A percentile compares a stretch with the other conserved stretches of the same genome.
Evolutionary conservation across 345 rosid genomes (phyloP).

Genomic region (Syzygium jambos): DNA sequence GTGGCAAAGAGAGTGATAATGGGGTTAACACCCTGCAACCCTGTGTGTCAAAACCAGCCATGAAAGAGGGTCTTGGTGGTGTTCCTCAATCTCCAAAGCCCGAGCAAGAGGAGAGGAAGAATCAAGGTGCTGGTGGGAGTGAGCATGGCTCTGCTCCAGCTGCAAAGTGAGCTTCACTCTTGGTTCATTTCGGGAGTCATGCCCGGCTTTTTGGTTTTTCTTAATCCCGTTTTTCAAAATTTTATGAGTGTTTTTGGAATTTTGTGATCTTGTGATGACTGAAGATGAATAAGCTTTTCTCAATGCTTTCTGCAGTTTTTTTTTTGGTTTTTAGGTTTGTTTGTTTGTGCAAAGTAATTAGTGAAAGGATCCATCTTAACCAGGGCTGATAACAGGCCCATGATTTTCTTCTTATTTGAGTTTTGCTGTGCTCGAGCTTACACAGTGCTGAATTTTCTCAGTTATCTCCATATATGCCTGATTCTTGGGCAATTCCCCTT

Average conservation of each 20-base stretch:
- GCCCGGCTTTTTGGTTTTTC: neutral
- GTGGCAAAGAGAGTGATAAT: constrained; percentile 2
- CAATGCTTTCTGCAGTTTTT: neutral
- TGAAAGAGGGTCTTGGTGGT: constrained; percentile 19
- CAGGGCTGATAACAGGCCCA: neutral
- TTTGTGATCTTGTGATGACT: neutral
- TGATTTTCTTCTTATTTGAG: neutral
- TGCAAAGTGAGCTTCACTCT: constrained; percentile 36
- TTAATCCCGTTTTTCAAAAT: neutral
- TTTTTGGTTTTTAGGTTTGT: neutral
- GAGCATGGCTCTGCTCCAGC: constrained; percentile 42
- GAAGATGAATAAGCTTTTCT: neutral
- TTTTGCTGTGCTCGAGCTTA: neutral
- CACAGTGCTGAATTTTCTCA: neutral
- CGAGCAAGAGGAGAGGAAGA: constrained; percentile 26
- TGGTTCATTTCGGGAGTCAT: neutral
- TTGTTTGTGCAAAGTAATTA: neutral
- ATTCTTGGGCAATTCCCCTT: neutral
- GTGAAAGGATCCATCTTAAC: neutral
- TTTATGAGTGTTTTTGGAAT: neutral
- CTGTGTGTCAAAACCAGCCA: constrained; percentile 3
- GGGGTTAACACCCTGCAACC: constrained; percentile 13
- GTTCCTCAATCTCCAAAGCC: constrained; percentile 17
- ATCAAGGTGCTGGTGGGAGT: constrained; percentile 10
- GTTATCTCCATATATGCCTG: neutral